Evolutionary conservation across 768 basidiomycete genomes (phyloP), one percentile per base, ranked within the genome.

Genomic region (Phanerochaete sordida): DNA sequence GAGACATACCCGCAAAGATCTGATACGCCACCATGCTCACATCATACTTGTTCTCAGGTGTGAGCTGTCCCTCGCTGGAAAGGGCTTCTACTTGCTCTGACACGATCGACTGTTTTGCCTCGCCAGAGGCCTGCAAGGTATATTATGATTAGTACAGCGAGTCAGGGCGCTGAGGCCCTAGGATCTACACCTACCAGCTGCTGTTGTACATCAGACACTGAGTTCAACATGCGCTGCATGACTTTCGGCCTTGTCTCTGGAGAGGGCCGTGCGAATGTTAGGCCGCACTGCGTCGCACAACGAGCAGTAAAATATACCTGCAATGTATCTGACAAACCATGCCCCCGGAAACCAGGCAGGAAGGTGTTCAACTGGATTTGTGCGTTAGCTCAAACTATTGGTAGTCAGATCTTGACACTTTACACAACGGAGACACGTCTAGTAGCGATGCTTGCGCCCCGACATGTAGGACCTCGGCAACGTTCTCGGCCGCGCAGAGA

Each of bases 401-500:
- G 11, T 13, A 15, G 31, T 9, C 30, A 12, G 2, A 11, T 1
- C 3, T 3, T 54, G 24, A 13, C 19, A 21, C 5, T 31, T 28
- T 9, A 51, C 50, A 55, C 3, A n/a, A 35, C 6, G 33, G 35
- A 44, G 37, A 55, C 19, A 55, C 35, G n/a, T 45, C 54, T 8
- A 55, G 50, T 4, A 51, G 50, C 23, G 50, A 51, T 9, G 50
- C 30, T 12, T 33, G 50, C 16, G 27, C 26, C 16, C 30, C 50
- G 12, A 33, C 50, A 23, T n/a, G 50, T 2, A 33, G 31, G 16
- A 51, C 3, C 7, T 33, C 16, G 28, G 33, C 24, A 26, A 57
- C 49, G 11, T 23, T 28, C 37, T 72, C 72, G n/a, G 68, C 71
- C 30, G 70, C 47, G 19, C 63, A 53, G n/a, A 74, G 66, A 60